Conservation (phyloP, 164 flowering plant genomes). For the Chimonanthus praecox region DNA sequence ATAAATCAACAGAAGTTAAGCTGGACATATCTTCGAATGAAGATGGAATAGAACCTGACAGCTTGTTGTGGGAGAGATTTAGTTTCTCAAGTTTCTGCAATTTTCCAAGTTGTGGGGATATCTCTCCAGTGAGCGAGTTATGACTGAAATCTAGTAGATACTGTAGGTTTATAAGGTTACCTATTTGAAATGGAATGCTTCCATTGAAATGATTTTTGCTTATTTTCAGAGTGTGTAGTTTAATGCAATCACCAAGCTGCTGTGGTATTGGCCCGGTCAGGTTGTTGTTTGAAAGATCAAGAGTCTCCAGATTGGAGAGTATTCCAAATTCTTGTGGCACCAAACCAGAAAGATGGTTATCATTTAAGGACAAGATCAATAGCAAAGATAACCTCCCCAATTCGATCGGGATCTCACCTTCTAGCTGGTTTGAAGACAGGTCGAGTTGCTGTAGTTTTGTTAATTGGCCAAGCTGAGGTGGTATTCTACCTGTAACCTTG, state of each 20-base stretch:
- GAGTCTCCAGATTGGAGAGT: neutral
- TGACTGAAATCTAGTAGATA: neutral
- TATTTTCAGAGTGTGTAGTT: constrained; percentile 4
- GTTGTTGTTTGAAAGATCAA: neutral
- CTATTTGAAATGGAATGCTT: constrained; percentile 3
- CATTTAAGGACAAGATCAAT: neutral
- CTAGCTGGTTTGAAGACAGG: neutral
- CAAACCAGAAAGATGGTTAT: neutral
- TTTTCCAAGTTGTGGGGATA: neutral
- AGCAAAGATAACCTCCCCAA: neutral
- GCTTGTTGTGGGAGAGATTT: constrained; percentile 9
- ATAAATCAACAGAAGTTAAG: constrained; percentile 4
- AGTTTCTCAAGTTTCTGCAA: neutral
- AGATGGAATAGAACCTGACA: constrained; percentile 1
- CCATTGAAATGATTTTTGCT: neutral
- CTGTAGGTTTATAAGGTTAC: neutral
- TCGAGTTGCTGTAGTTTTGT: neutral
- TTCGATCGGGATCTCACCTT: constrained; percentile 5
- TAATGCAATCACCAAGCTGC: constrained; percentile 14
- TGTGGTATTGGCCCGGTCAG: neutral
- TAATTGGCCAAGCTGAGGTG: neutral
- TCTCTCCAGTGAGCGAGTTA: neutral
- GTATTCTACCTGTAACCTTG: constrained; percentile 4
- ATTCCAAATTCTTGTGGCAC: constrained; percentile 3
- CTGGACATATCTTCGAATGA: constrained; percentile 1